Evolutionary conservation across 2,329 filamentous ascomycete genomes (phyloP), one percentile per base, ranked within the genome.

Genomic region (Orbilia brochopaga): DNA sequence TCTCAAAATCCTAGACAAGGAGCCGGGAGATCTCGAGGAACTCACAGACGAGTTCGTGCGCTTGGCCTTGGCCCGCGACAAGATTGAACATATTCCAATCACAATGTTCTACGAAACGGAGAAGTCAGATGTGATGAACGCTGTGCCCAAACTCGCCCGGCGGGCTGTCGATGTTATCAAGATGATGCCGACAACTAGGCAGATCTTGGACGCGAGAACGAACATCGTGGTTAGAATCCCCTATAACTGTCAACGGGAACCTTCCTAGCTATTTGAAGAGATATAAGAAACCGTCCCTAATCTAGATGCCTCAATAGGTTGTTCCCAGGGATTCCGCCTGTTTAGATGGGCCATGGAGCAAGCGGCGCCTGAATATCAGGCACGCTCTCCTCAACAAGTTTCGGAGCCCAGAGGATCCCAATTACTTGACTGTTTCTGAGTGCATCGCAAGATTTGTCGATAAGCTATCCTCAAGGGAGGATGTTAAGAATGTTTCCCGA

Each of bases 41-140:
- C 40, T 44, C 40, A 44, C 17, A 44, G 40, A 44, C 40, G 40
- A 44, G 40, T 44, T 44, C 40, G 13, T 44, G 40, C 40, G 40
- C 40, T 15, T 44, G 40, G 40, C 40, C 40, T 15, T 44, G 40
- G 40, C 40, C 17, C 3, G 11, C 13, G 40, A 15, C 15, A 44
- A 44, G 17, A 13, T 15, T 4, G 17, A 15, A 44, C 40, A 5
- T 44, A 44, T 44, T 15, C 17, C 40, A 6, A 44, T 44, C 13
- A 17, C 40, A 3, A 44, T 44, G 40, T 44, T 44, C 40, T 44
- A 44, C 40, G 40, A 44, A 44, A 44, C 40, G 5, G 40, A 17
- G 13, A 17, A 44, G 13, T 44, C 40, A 13, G 40, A 44, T 13
- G 17, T 44, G 15, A 44, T 44, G 40, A 44, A 44, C 13, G 40